phyloP scores from a whole-genome alignment of 345 rosid genomes.

The Triadica sebifera region DNA sequence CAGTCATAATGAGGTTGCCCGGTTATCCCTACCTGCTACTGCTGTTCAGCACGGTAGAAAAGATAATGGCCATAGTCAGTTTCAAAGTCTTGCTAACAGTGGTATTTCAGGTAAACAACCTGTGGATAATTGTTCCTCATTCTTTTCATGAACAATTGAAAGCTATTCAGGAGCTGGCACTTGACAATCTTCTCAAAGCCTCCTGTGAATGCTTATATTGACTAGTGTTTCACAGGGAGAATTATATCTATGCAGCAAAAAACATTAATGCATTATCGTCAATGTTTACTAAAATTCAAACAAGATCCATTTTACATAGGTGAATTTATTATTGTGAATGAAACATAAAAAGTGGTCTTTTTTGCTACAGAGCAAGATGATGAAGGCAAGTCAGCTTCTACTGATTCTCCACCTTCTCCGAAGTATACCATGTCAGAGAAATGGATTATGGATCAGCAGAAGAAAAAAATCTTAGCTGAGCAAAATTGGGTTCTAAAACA shows the following conservation, averaged over 20 bases:
- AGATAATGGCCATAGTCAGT: constrained; percentile 31
- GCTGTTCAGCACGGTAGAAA: constrained; percentile 37
- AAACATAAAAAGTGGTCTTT: constrained; percentile 28
- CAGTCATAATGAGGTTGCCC: constrained; percentile 37
- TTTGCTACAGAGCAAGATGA: constrained; percentile 48
- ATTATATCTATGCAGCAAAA: neutral
- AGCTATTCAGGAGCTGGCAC: constrained; percentile 13
- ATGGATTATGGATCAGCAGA: constrained; percentile 72
- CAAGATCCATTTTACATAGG: constrained; percentile 16
- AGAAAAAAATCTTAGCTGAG: constrained; percentile 49
- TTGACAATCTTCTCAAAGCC: constrained; percentile 13
- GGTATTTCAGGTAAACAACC: constrained; percentile 28
- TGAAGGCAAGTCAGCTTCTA: constrained; percentile 46
- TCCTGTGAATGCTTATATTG: constrained; percentile 16
- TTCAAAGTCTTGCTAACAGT: constrained; percentile 34
- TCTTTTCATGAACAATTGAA: constrained; percentile 19
- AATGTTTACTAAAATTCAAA: constrained; percentile 24
- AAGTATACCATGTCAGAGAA: constrained; percentile 79
- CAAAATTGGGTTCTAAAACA: constrained; percentile 60
- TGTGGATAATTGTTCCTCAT: constrained; percentile 11
- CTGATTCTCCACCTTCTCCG: constrained; percentile 46
- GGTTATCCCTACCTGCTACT: constrained; percentile 32
- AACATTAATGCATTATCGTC: constrained; percentile 13
- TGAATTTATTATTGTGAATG: constrained; percentile 21
- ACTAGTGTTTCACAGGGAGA: constrained; percentile 24